Base-by-base conservation (phyloP, 768 basidiomycete species). In the Exsudoporus frostii region DNA sequence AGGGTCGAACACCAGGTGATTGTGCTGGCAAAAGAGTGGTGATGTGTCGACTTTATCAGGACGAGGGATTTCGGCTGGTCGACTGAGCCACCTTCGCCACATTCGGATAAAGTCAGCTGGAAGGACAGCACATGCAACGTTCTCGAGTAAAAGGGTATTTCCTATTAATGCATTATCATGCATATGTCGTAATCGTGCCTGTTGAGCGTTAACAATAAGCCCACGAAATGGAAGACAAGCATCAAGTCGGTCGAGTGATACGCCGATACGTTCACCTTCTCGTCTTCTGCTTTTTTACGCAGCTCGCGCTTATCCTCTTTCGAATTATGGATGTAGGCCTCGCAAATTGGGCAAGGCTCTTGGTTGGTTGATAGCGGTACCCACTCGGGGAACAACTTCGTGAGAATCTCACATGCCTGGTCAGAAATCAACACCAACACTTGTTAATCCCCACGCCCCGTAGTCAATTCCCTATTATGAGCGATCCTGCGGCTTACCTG, bases 81-180 rank as follows among this genome's bases (percentile, higher is more conserved):
- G 78, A 48, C 72, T 71, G 7, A 85, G 63, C 92, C 92, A 93
- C 51, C 77, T 75, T 50, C 76, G 75, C 92, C 92, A 94, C 36
- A 72, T 61, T 24, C 77, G 82, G 45, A 86, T 69, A 63, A 92
- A 94, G 2, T 73, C 73, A 29, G 78, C 71, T 8, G 86, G 79
- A 37, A 89, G 68, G 37, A 89, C 71, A 11, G 83, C 84, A 59
- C 78, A 85, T 9, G 77, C 71, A 33, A 76, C 71, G 43, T 78
- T 73, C 41, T 81, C 77, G 14, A 79, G 72, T 19, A 77, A 65
- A n/a, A 68, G 61, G 48, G 71, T 74, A 54, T 75, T 74, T 46
- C 74, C 76, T 54, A 70, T 77, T 45, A 82, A 62, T 47, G 77
- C 70, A 55, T 78, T 76, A 54, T 86, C 82, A 55, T 81, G 74